These are phyloP conservation scores for Begonia peltatifolia DNA, from an alignment of 306 rosid species.

Conservation along the genomic window DNA sequence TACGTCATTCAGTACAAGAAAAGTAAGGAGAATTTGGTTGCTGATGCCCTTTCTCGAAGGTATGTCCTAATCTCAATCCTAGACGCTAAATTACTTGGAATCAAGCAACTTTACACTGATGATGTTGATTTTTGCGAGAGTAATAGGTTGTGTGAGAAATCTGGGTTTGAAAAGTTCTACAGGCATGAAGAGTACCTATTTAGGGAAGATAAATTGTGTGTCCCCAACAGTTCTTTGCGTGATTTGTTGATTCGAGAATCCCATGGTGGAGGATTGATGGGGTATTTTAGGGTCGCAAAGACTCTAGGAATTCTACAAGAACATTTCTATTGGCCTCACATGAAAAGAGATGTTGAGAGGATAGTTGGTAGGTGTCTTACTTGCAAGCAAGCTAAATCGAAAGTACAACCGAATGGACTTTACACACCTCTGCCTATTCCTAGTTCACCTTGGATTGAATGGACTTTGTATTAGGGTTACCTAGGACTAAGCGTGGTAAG, in stretches of 20 bases:
- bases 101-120: not conserved
- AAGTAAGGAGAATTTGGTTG: conserved; percentile 1
- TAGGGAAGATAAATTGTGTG: not conserved
- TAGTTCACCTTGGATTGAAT: not conserved
- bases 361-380: not conserved
- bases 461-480: not conserved
- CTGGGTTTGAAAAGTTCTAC: not conserved
- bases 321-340: too few species aligned
- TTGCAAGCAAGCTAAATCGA: conserved; percentile 1
- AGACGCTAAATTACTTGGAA: not conserved
- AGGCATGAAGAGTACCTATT: not conserved
- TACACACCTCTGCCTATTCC: not conserved
- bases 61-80: not conserved
- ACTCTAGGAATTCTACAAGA: not conserved
- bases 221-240: not conserved
- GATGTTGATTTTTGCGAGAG: not conserved
- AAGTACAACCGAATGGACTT: not conserved
- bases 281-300: too few species aligned
- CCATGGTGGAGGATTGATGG: not conserved
- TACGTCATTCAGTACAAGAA: not conserved
- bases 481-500: not conserved
- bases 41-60: not conserved
- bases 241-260: not conserved
- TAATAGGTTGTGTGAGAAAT: not conserved
- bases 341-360: not conserved